Evolutionary conservation across 2,329 filamentous ascomycete species (phyloP).

Genomic region (Diaporthe sp.): DNA sequence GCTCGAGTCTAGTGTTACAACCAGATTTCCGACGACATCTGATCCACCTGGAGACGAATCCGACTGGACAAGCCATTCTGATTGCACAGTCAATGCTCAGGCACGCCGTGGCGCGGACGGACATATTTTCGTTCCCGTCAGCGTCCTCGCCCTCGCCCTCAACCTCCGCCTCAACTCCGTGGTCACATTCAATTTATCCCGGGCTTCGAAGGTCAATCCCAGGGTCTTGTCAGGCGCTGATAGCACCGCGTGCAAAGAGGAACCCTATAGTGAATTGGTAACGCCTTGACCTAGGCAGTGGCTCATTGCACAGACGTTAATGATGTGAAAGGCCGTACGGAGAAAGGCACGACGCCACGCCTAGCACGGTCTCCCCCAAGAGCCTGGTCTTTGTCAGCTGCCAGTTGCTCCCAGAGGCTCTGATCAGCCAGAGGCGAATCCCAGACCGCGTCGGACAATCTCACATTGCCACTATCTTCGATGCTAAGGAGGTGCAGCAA

Average conservation of each 20-base stretch:
- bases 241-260: background rate
- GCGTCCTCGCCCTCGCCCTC: background rate
- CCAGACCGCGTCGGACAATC: background rate
- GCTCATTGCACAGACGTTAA: background rate
- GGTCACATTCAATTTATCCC: background rate
- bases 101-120: background rate
- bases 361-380: background rate
- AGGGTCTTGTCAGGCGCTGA: background rate
- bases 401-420: background rate
- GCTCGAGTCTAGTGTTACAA: conserved; percentile 20
- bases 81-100: background rate
- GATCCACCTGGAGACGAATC: conserved; percentile 1
- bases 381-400: background rate
- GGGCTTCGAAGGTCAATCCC: background rate
- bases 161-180: background rate
- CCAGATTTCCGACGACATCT: conserved; percentile 7
- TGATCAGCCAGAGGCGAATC: background rate
- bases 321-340: background rate
- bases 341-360: background rate
- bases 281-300: background rate
- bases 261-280: background rate
- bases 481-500: background rate
- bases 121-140: background rate
- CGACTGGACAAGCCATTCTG: background rate
- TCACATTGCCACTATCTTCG: background rate